Percentiles rank a stretch among this genome's conserved stretches.
phyloP scores from a whole-genome alignment of 345 rosid species.

The Eucalyptus tenuipes region DNA sequence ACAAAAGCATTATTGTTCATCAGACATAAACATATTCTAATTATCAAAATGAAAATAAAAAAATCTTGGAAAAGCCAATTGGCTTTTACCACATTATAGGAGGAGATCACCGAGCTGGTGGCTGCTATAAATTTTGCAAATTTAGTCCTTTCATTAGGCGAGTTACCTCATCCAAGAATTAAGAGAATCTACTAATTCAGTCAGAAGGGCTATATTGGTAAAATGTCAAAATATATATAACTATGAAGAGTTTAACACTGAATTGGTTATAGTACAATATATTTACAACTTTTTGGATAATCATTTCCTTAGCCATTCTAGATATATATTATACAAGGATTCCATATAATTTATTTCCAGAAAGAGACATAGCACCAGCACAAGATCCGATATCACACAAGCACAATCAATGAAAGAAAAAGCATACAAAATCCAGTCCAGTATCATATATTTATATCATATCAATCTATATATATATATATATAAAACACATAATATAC shows the following conservation, averaged over 20 bases:
- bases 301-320: background rate
- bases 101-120: background rate
- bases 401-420: background rate
- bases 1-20: background rate
- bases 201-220: accelerated
- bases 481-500: background rate
- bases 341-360: background rate
- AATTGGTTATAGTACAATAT: accelerated
- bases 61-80: background rate
- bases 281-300: accelerated
- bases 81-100: background rate
- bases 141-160: accelerated
- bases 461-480: background rate
- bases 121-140: too few species aligned
- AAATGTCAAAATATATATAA: too few species aligned
- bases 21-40: background rate
- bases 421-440: background rate
- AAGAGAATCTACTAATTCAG: accelerated
- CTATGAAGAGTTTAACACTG: accelerated
- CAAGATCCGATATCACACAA: background rate
- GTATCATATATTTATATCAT: background rate
- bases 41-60: background rate
- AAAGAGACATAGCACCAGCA: background rate
- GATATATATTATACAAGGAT: background rate
- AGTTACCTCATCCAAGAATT: accelerated